Base-by-base conservation (phyloP, 352 stramenopile genomes). In the Pythium rishiriense region DNA sequence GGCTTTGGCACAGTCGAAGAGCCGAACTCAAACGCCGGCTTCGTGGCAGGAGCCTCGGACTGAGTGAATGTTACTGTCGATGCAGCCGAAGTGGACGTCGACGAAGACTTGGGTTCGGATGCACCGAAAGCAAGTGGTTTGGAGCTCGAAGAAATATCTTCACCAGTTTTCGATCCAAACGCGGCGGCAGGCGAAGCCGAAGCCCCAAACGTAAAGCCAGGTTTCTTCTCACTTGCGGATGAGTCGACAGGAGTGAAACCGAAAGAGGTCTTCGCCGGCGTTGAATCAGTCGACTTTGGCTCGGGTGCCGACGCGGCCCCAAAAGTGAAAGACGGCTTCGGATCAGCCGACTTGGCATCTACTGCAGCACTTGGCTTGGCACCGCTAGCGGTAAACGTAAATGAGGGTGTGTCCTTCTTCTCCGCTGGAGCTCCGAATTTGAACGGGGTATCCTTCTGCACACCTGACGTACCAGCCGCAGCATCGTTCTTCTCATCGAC, bases 21-120 rank as follows among this genome's bases (percentile, higher is more conserved):
- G n/a, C 79, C 77, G 35, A 93, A 91, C 25, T 66, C 76, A 29
- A 91, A 88, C 24, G 69, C 62, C 8, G 74, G 51, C 31, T 76
- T 53, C 29, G 46, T n/a, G 24, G 46, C 35, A 25, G 35, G 15
- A 45, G 14, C 49, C 49, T 17, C 37, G 25, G 25, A 15, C 39
- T 25, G 41, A 2, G 12, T 28, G 17, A 53, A 48, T 4, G 39
- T n/a, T 58, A n/a, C 29, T 25, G 5, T 53, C 4, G 4, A 7
- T 15, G 26, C 25, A 11, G 48, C 17, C 14, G 37, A 24, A 22
- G 5, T 24, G 39, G 35, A 39, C 46, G 33, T 4, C 17, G 31
- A 10, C 2, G 49, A 19, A 22, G 29, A 45, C 28, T 43, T 43
- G 37, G 37, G 37, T 17, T 43, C 37, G 14, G 15, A 14, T 17